A percentile compares a stretch with the other conserved stretches of the same genome.
phyloP scores from a whole-genome alignment of 768 basidiomycete genomes.

The Phlegmacium glaucopus region DNA sequence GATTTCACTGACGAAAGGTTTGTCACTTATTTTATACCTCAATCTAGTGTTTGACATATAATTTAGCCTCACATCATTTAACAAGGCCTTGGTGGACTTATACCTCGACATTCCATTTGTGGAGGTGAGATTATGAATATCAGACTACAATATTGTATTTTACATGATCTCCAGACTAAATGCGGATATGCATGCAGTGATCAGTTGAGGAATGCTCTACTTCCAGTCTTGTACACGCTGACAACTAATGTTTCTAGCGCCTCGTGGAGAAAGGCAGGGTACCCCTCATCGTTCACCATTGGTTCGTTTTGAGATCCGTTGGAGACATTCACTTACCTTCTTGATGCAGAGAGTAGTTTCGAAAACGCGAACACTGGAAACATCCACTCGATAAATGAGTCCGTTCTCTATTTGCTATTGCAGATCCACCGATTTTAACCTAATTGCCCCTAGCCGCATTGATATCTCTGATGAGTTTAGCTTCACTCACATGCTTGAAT shows the following conservation, averaged over 20 bases:
- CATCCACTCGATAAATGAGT: slow-evolving; percentile 84
- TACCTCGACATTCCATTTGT: slow-evolving; percentile 86
- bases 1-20: slow-evolving; percentile 74
- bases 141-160: slow-evolving; percentile 9
- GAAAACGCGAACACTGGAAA: slow-evolving; percentile 70
- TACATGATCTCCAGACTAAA: slow-evolving; percentile 51
- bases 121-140: slow-evolving; percentile 33
- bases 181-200: slow-evolving; percentile 96
- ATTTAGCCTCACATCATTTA: slow-evolving; percentile 72
- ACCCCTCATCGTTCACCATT: slow-evolving; percentile 81
- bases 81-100: slow-evolving; percentile 69
- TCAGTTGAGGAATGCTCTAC: slow-evolving; percentile 51
- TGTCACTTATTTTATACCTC: slow-evolving; percentile 17
- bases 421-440: slow-evolving; percentile 10
- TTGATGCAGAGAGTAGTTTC: slow-evolving; percentile 57
- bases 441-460: slow-evolving; percentile 53
- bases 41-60: slow-evolving; percentile 5
- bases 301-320: slow-evolving; percentile 40
- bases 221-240: slow-evolving; percentile 27
- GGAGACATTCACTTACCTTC: slow-evolving; percentile 13
- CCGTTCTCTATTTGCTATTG: slow-evolving; percentile 28
- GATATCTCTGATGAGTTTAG: slow-evolving; percentile 87
- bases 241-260: slow-evolving; percentile 39
- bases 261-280: slow-evolving; percentile 85
- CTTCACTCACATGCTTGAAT: slow-evolving; percentile 87